Base-by-base conservation (phyloP, 148 eudicot genomes). In the Rhododendron molle region DNA sequence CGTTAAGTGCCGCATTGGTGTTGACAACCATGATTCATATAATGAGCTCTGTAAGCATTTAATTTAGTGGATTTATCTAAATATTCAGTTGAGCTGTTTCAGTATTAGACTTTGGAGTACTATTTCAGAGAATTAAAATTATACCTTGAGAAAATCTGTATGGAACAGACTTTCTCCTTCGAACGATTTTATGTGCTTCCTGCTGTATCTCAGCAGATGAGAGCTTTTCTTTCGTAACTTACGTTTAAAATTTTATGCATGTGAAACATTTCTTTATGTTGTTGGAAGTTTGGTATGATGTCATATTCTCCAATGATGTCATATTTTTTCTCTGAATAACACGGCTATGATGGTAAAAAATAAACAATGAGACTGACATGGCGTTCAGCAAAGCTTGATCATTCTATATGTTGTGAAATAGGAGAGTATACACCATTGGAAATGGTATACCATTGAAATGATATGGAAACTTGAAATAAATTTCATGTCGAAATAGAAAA, bases 1-100 rank as follows among this genome's bases (percentile, higher is more conserved):
- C 78, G 98, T 97, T 76, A 97, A 97, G 86, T 97, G 99, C 88
- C 93, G 99, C 79, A 95, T 95, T 88, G 99, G 99, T 87, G 98
- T 97, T 58, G 99, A 97, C 88, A 88, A 97, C 84, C 95, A 91
- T 76, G 99, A 97, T 90, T 97, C 99, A 71, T 96, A 97, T 86
- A 91, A 93, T 88, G 96, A 97, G 79, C 98, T 97, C 58, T 97
- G 99, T 97, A 89, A 94, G 98, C 87, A 47, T 76, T 23, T 87
- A 36, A 30, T 69, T 20, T 21, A 54, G 18, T 76, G 36, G 44
- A 13, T 87, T 40, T 84, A 1, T 71, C 43, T 18, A 16, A 21
- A 47, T 78, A 46, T 78, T 86, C 13, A 28, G n/a, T 58, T 58
- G 26, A 23, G 34, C 26, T 13, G 34, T 54, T 54, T 14, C 2